A percentile compares a stretch with the other conserved stretches of the same genome.
phyloP scores from a whole-genome alignment of 2,329 filamentous ascomycete genomes.

The Simplicillium aogashimaense region DNA sequence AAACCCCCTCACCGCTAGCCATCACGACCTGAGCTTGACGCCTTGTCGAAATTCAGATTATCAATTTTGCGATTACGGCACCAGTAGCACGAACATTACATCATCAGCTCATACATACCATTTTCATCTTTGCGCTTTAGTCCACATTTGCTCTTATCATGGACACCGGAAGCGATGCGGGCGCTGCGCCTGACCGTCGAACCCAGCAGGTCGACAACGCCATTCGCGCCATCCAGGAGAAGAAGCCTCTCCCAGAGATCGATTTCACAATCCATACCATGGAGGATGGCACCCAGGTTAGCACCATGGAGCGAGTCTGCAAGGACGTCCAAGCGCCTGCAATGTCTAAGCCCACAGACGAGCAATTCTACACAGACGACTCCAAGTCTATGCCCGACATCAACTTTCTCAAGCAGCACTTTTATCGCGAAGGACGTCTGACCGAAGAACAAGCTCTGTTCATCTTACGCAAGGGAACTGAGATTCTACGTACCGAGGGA shows the following conservation, averaged over 20 bases:
- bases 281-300: slow-evolving; percentile 95
- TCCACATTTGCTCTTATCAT: slow-evolving; percentile 22
- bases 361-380: slow-evolving; percentile 86
- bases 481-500: slow-evolving; percentile 80
- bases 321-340: slow-evolving; percentile 99
- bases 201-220: slow-evolving; percentile 72
- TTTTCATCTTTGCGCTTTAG: background rate
- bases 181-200: slow-evolving; percentile 33
- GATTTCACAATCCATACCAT: slow-evolving; percentile 98
- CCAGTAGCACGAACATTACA: background rate
- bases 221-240: slow-evolving; percentile 83
- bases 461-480: slow-evolving; percentile 82
- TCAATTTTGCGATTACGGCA: background rate
- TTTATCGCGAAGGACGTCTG: slow-evolving; percentile 92
- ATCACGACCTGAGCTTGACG: background rate
- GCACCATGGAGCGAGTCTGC: slow-evolving; percentile 89
- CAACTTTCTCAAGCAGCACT: slow-evolving; percentile 92
- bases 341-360: slow-evolving; percentile 82
- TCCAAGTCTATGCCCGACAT: slow-evolving; percentile 85
- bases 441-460: slow-evolving; percentile 96
- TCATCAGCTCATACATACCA: background rate
- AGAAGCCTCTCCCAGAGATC: slow-evolving; percentile 94
- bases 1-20: background rate
- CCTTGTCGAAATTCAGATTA: background rate
- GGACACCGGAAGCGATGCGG: slow-evolving; percentile 36